These are phyloP conservation scores for Backusella tarrabulga DNA, from an alignment of 192 early-diverging fungal genomes.

Conservation along the genomic window DNA sequence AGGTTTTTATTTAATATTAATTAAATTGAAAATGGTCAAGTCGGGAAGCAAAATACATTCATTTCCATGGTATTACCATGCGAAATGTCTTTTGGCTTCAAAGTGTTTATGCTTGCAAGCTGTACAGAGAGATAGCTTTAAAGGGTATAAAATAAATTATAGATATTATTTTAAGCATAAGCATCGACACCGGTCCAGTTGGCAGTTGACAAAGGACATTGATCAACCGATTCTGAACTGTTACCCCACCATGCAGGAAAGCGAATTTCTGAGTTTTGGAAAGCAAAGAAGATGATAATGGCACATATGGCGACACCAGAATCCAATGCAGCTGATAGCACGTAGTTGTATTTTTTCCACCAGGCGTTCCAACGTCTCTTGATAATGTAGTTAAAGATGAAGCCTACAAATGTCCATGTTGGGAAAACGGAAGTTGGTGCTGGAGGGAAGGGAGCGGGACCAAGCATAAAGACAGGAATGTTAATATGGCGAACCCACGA, in stretches of 20 bases:
- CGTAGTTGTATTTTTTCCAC: conserved; percentile 59
- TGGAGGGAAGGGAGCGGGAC: conserved; percentile 59
- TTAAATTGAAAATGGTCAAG: no score
- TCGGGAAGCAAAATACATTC: no score
- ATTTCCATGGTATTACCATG: no score
- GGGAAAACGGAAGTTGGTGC: conserved; percentile 50
- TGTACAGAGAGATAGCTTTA: background rate
- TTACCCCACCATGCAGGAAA: conserved; percentile 58
- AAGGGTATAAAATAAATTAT: background rate
- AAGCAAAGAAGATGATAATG: conserved; percentile 47
- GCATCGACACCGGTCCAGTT: conserved; percentile 44
- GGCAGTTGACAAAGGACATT: conserved; percentile 45
- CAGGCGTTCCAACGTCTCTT: conserved; percentile 61
- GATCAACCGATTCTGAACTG: conserved; percentile 40
- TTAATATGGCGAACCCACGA: conserved; percentile 69
- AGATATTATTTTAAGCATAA: conserved; percentile 29
- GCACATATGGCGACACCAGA: conserved; percentile 46
- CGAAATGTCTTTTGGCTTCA: no score
- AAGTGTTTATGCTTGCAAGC: no score
- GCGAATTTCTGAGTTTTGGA: conserved; percentile 39
- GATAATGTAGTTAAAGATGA: conserved; percentile 71
- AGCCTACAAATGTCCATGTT: conserved; percentile 48
- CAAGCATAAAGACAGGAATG: conserved; percentile 67
- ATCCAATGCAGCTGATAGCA: conserved; percentile 51
- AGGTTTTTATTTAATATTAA: no score